Percentiles rank a stretch among this genome's conserved stretches.
phyloP scores from a whole-genome alignment of 1,139 yeast genomes.

The Saccharomycopsis hybrid region DNA sequence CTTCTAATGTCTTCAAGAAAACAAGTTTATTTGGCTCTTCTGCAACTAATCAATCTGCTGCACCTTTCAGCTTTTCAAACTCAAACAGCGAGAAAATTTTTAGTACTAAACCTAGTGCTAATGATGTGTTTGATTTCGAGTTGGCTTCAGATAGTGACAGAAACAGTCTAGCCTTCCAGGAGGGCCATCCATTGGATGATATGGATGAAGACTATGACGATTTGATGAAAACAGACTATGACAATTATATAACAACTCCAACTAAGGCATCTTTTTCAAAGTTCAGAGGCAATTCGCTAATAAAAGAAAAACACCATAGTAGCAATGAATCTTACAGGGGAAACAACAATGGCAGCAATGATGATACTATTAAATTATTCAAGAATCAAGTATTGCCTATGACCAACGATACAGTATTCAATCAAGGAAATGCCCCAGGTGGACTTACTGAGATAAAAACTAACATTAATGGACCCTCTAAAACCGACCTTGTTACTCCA shows the following conservation, averaged over 20 bases:
- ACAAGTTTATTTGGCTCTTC: too few species aligned
- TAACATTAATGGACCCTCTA: neutral
- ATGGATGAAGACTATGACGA: slow-evolving; percentile 10
- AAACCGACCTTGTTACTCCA: neutral
- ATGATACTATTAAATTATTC: neutral
- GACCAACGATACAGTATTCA: neutral
- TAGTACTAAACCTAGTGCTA: neutral
- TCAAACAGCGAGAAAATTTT: too few species aligned
- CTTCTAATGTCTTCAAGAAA: too few species aligned
- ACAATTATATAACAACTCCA: slow-evolving; percentile 2
- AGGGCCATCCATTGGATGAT: neutral
- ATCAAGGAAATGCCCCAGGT: neutral
- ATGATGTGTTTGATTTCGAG: slow-evolving; percentile 3
- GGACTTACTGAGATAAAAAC: neutral
- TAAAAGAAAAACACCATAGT: too few species aligned
- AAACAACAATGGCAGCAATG: neutral
- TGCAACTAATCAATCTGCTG: too few species aligned
- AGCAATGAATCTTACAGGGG: slow-evolving; percentile 1
- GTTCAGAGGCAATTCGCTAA: slow-evolving; percentile 20
- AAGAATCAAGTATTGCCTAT: neutral
- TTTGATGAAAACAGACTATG: slow-evolving; percentile 21
- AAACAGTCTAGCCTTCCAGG: neutral
- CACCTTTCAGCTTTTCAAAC: too few species aligned
- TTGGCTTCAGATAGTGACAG: neutral
- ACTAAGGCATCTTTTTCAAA: slow-evolving; percentile 4